Conservation (phyloP, 1,284 basidiomycete species). For the Naganishia sp. region DNA sequence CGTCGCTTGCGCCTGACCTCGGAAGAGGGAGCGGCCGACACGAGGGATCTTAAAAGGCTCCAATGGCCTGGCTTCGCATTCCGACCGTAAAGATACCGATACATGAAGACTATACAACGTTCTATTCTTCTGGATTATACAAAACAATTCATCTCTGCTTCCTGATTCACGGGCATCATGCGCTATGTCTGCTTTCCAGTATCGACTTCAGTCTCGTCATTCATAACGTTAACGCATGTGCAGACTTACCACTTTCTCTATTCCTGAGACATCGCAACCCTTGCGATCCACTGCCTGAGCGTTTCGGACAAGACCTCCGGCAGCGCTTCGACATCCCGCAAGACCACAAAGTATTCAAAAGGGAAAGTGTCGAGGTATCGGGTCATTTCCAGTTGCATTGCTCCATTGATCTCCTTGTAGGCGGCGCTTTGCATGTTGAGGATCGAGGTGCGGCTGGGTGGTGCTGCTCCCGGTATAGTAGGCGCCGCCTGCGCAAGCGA, state of each 20-base stretch:
- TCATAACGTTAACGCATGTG: not conserved
- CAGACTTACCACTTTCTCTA: conserved; percentile 32
- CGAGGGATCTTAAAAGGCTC: too few species aligned
- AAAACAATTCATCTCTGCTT: too few species aligned
- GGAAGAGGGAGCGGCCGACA: too few species aligned
- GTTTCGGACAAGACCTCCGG: conserved; percentile 91
- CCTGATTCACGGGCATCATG: too few species aligned
- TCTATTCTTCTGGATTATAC: too few species aligned
- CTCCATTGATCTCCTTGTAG: conserved; percentile 80
- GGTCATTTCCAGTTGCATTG: conserved; percentile 83
- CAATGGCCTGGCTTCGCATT: too few species aligned
- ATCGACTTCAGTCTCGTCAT: not conserved
- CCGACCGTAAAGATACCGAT: too few species aligned
- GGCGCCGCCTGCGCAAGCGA: conserved; percentile 60
- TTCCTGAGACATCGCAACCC: conserved; percentile 52
- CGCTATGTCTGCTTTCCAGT: not conserved
- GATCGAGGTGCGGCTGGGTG: conserved; percentile 63
- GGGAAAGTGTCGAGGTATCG: conserved; percentile 96
- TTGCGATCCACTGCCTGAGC: conserved; percentile 72
- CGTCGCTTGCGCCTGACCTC: too few species aligned
- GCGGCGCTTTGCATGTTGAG: conserved; percentile 89
- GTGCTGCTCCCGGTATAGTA: conserved; percentile 29
- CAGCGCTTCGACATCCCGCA: conserved; percentile 85
- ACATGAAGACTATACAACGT: too few species aligned
- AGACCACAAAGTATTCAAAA: conserved; percentile 95